Conservation (phyloP, 1,284 basidiomycete genomes). For the Ceratobasidium sp. region DNA sequence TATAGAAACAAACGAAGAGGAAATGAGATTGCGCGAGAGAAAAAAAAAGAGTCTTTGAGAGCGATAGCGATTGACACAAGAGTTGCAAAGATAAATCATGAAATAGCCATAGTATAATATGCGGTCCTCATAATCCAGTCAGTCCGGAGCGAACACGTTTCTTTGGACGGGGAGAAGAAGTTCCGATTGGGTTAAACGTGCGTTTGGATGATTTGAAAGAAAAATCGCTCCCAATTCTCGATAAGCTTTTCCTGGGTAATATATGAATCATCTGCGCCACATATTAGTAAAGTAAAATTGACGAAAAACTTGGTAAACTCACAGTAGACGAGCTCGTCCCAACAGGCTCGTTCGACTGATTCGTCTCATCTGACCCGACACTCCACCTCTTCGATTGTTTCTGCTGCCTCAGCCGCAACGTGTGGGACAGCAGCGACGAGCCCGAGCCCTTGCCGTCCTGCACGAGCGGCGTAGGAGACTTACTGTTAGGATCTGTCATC, state of each 20-base stretch:
- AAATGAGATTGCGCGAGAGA: no score
- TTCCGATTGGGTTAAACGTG: not conserved
- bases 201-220: not conserved
- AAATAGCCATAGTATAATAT: conserved; percentile 12
- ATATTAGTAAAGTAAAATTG: not conserved
- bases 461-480: conserved; percentile 23
- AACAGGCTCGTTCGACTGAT: not conserved
- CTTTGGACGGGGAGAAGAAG: not conserved
- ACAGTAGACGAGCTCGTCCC: not conserved
- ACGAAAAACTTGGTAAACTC: not conserved
- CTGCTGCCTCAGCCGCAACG: conserved; percentile 6
- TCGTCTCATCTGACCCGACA: not conserved
- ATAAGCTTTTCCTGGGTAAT: not conserved
- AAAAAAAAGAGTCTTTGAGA: no score
- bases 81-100: not conserved
- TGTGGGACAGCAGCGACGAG: conserved; percentile 3
- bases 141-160: conserved; percentile 19
- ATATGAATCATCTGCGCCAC: not conserved
- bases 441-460: not conserved
- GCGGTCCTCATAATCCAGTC: conserved; percentile 7
- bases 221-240: not conserved
- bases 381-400: not conserved
- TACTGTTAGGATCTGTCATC: conserved; percentile 24
- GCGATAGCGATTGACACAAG: not conserved
- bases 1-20: conserved; percentile 5